These are phyloP conservation scores for Hypomyces rosellus DNA, from an alignment of 2,329 filamentous ascomycete species.

Conservation along the genomic window DNA sequence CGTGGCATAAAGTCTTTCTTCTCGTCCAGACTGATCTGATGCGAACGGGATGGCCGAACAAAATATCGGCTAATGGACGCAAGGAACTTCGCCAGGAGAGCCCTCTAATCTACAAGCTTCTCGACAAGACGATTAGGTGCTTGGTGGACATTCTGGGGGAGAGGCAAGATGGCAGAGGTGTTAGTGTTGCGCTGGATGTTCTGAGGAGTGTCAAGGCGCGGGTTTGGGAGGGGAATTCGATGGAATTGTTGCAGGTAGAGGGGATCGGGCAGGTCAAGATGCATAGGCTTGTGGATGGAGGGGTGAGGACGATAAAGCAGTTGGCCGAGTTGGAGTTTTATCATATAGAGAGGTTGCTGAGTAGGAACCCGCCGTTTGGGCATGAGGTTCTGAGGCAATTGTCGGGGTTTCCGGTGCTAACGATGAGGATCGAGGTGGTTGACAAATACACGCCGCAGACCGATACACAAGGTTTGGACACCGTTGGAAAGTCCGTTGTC, in stretches of 20 bases:
- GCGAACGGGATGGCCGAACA: constrained; percentile 52
- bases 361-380: constrained; percentile 79
- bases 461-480: constrained; percentile 18
- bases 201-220: constrained; percentile 68
- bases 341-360: constrained; percentile 69
- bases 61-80: constrained; percentile 29
- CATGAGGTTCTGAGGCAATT: constrained; percentile 59
- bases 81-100: constrained; percentile 28
- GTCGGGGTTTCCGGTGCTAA: constrained; percentile 60
- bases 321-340: constrained; percentile 61
- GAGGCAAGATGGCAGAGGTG: constrained; percentile 55
- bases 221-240: constrained; percentile 73
- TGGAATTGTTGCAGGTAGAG: constrained; percentile 78
- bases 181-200: constrained; percentile 67
- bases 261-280: constrained; percentile 70
- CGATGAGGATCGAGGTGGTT: constrained; percentile 32
- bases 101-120: constrained; percentile 24
- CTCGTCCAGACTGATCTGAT: constrained; percentile 68
- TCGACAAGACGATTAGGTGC: constrained; percentile 32
- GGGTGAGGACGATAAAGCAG: constrained; percentile 64
- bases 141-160: constrained; percentile 32
- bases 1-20: constrained; percentile 69
- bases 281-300: constrained; percentile 64
- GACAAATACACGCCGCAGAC: constrained; percentile 3
- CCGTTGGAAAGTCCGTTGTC: constrained; percentile 17